A percentile compares a stretch with the other conserved stretches of the same genome.
phyloP scores from a whole-genome alignment of 306 rosid genomes.

The Fragaria nilgerrensis region DNA sequence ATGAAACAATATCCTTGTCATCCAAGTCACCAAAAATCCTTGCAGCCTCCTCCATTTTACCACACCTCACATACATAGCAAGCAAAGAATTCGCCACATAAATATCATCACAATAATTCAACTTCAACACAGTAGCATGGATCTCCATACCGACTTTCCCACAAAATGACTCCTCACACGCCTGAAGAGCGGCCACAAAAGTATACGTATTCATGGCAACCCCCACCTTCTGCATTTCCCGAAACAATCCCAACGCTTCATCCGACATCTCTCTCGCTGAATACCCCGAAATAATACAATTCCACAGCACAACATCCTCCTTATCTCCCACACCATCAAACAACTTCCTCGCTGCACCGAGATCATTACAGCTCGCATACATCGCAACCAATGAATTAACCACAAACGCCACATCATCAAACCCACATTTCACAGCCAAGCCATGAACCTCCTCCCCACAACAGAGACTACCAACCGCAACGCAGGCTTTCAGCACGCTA shows the following conservation, averaged over 20 bases:
- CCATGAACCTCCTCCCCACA: constrained; percentile 61
- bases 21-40: constrained; percentile 41
- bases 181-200: constrained; percentile 66
- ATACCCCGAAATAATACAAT: constrained; percentile 63
- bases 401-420: constrained; percentile 39
- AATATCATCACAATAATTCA: constrained; percentile 39
- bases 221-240: constrained; percentile 49
- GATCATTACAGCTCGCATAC: constrained; percentile 62
- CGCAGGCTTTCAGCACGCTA: constrained; percentile 55
- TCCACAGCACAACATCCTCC: constrained; percentile 66
- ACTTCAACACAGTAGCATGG: constrained; percentile 52
- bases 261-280: constrained; percentile 38
- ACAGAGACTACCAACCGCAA: constrained; percentile 22
- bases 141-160: constrained; percentile 55
- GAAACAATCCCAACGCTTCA: constrained; percentile 50
- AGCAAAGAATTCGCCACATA: constrained; percentile 65
- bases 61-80: constrained; percentile 63
- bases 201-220: constrained; percentile 46
- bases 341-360: constrained; percentile 45
- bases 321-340: constrained; percentile 45
- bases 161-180: constrained; percentile 50
- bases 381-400: constrained; percentile 63
- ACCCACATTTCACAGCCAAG: constrained; percentile 62
- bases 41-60: constrained; percentile 44
- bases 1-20: constrained; percentile 56